phyloP scores from a whole-genome alignment of 805 yeast species.

The Komagataella mondaviorum region DNA sequence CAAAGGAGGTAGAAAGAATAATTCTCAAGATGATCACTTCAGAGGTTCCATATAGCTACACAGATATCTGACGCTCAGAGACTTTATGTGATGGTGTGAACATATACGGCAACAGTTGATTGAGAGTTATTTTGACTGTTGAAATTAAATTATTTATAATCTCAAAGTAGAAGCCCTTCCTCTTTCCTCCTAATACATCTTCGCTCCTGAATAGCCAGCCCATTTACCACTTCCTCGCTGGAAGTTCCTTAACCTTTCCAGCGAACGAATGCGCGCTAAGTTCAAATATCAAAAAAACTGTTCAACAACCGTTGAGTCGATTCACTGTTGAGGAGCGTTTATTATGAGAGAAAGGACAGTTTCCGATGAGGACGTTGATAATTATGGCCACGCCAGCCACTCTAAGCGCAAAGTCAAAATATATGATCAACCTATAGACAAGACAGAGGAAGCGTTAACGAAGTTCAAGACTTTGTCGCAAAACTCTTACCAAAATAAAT shows the following conservation, averaged over 20 bases:
- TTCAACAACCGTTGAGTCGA: not conserved
- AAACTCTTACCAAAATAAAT: conserved; percentile 49
- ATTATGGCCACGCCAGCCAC: not conserved
- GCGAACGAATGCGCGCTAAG: not conserved
- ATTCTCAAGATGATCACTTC: not conserved
- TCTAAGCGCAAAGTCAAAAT: not conserved
- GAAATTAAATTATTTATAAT: not conserved
- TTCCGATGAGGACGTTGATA: not conserved
- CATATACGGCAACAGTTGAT: not conserved
- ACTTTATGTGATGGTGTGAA: not conserved
- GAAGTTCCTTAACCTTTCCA: too few relatives aligned
- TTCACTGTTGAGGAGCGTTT: not conserved
- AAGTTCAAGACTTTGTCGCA: conserved; percentile 43
- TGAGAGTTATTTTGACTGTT: not conserved
- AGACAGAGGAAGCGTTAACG: conserved; percentile 53
- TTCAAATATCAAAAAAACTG: not conserved
- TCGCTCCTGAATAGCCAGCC: not conserved
- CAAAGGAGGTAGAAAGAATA: not conserved
- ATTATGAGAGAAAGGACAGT: not conserved
- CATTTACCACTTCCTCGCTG: too few relatives aligned
- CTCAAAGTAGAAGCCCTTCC: not conserved
- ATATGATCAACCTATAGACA: conserved; percentile 28
- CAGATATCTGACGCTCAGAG: not conserved
- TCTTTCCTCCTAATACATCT: not conserved
- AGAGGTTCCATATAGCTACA: not conserved